These are phyloP conservation scores for Xylaria multiplex DNA, from an alignment of 2,329 filamentous ascomycete genomes.

Conservation along the genomic window DNA sequence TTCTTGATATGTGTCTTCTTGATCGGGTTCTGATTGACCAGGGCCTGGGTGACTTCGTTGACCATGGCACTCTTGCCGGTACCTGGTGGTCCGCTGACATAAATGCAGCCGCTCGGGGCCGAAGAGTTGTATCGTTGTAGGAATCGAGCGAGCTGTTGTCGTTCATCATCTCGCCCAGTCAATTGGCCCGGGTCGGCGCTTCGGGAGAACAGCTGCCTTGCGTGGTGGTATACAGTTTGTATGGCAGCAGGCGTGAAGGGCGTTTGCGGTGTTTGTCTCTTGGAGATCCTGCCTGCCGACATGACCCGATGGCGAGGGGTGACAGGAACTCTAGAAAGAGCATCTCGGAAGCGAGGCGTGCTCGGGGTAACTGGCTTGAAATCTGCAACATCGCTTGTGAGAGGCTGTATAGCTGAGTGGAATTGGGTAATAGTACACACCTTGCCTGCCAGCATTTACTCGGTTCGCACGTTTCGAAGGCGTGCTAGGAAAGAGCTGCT, in stretches of 20 bases:
- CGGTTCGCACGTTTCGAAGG: slow-evolving; percentile 39
- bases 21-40: slow-evolving; percentile 53
- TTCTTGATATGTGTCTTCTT: slow-evolving; percentile 65
- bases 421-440: slow-evolving; percentile 27
- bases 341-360: slow-evolving; percentile 83
- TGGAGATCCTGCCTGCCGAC: slow-evolving; percentile 77
- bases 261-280: slow-evolving; percentile 81
- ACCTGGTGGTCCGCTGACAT: slow-evolving; percentile 93
- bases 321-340: slow-evolving; percentile 73
- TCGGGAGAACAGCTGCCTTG: slow-evolving; percentile 86
- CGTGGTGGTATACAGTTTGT: slow-evolving; percentile 85
- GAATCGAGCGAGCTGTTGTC: slow-evolving; percentile 74
- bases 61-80: slow-evolving; percentile 98
- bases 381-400: slow-evolving; percentile 33
- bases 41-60: slow-evolving; percentile 75
- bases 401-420: not conserved
- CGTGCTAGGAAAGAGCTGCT: slow-evolving; percentile 45
- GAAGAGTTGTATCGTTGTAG: slow-evolving; percentile 70
- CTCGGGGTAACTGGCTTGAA: slow-evolving; percentile 72
- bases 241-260: slow-evolving; percentile 74
- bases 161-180: slow-evolving; percentile 78
- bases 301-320: slow-evolving; percentile 88
- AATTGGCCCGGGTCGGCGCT: slow-evolving; percentile 79
- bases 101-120: slow-evolving; percentile 80
- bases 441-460: slow-evolving; percentile 35